A percentile compares a stretch with the other conserved stretches of the same genome.
Conservation (phyloP, 1,284 basidiomycete species). For the Veloporphyrellus conicus region DNA sequence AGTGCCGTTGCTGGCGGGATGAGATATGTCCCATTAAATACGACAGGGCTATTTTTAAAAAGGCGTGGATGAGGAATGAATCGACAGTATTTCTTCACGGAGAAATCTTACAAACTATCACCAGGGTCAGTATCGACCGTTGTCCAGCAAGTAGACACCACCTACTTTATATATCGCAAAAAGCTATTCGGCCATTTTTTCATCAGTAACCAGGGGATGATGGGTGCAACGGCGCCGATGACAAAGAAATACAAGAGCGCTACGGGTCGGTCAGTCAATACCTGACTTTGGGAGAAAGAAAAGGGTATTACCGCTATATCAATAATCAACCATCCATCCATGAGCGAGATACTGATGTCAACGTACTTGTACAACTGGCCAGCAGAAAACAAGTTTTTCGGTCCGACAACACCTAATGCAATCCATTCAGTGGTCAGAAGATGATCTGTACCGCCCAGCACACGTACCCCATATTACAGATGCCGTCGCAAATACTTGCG, state of each 20-base stretch:
- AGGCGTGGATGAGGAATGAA: not conserved
- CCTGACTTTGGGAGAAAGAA: not conserved
- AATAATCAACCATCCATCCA: slow-evolving; percentile 7
- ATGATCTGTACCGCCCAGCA: not conserved
- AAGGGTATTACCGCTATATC: slow-evolving; percentile 13
- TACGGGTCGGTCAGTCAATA: slow-evolving; percentile 7
- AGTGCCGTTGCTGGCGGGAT: slow-evolving; percentile 43
- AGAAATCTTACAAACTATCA: slow-evolving; percentile 22
- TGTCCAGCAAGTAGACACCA: not conserved
- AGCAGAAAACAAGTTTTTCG: slow-evolving; percentile 38
- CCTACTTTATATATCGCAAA: slow-evolving; percentile 46
- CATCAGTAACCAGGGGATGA: slow-evolving; percentile 40
- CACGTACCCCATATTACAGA: slow-evolving; percentile 36
- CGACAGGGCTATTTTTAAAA: slow-evolving; percentile 31
- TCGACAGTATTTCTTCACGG: no score
- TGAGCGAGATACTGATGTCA: not conserved
- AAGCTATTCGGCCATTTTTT: slow-evolving; percentile 43
- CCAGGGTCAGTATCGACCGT: not conserved
- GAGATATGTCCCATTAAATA: slow-evolving; percentile 33
- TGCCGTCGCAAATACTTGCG: slow-evolving; percentile 38
- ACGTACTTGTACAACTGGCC: slow-evolving; percentile 34
- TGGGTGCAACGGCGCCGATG: slow-evolving; percentile 42
- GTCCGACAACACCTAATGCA: slow-evolving; percentile 37
- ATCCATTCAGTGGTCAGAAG: not conserved
- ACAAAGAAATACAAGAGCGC: slow-evolving; percentile 47